Percentiles rank a stretch among this genome's conserved stretches.
These are phyloP conservation scores for Sporothrix humicola DNA, from an alignment of 2,329 filamentous ascomycete genomes.

Conservation along the genomic window DNA sequence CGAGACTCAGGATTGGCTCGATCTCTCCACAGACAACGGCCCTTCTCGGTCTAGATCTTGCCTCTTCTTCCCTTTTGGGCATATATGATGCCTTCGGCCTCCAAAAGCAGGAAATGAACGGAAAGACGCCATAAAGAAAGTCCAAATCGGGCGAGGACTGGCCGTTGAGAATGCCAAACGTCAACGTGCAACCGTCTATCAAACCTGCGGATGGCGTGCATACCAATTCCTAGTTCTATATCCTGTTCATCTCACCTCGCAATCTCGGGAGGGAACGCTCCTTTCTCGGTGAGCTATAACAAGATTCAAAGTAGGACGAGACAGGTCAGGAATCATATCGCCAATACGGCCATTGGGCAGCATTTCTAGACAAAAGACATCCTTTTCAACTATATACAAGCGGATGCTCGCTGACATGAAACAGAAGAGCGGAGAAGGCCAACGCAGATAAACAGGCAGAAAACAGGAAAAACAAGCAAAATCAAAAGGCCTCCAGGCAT, in stretches of 20 bases:
- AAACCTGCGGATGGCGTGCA: slow-evolving; percentile 6
- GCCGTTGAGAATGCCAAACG: not conserved
- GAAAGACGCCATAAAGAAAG: too few relatives aligned
- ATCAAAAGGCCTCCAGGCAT: not conserved
- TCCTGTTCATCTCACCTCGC: not conserved
- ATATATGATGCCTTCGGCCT: not conserved
- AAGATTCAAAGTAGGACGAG: not conserved
- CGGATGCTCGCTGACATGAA: not conserved
- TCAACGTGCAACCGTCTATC: slow-evolving; percentile 7
- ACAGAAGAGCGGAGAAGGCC: slow-evolving; percentile 2
- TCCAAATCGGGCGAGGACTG: not conserved
- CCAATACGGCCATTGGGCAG: not conserved
- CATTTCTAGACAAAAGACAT: not conserved
- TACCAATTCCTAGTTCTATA: not conserved
- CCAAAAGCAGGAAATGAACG: not conserved
- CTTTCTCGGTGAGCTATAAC: not conserved
- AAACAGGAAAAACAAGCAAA: not conserved
- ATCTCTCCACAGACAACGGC: not conserved
- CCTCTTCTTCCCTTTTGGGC: not conserved
- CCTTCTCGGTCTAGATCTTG: not conserved
- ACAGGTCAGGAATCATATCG: not conserved
- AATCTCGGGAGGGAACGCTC: not conserved
- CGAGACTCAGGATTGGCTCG: not conserved
- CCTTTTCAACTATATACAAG: not conserved
- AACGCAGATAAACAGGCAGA: not conserved